Conservation (phyloP, 2,329 filamentous ascomycete genomes). For the Neonectria magnoliae region DNA sequence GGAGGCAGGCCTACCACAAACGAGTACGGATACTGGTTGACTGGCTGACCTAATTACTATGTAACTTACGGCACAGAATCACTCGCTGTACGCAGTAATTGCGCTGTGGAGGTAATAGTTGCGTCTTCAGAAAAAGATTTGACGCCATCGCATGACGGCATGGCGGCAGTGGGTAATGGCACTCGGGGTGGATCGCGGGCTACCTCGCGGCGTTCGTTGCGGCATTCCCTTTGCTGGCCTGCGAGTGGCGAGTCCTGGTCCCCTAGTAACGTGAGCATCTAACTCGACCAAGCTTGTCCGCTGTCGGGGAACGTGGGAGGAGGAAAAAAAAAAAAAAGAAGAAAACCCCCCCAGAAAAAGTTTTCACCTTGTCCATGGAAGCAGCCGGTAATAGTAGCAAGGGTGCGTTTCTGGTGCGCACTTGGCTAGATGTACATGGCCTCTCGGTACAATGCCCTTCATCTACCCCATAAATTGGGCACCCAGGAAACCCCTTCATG, state of each 20-base stretch:
- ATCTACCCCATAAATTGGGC: background rate
- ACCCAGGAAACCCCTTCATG: background rate
- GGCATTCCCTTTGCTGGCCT: background rate
- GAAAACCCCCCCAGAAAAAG: constrained; percentile 27
- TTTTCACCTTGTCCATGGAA: constrained; percentile 18
- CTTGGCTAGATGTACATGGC: background rate
- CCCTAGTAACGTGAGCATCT: background rate
- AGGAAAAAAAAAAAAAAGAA: constrained; percentile 7
- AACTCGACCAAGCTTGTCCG: constrained; percentile 11
- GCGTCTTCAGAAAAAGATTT: constrained; percentile 20
- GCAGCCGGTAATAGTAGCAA: background rate
- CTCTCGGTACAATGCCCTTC: background rate
- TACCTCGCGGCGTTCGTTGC: too few relatives aligned
- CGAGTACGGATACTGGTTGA: background rate
- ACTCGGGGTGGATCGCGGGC: background rate
- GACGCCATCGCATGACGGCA: constrained; percentile 43
- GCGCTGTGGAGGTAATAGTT: too few relatives aligned
- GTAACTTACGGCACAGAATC: too few relatives aligned
- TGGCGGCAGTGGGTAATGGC: constrained; percentile 40
- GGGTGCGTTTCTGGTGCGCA: background rate
- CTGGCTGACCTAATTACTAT: too few relatives aligned
- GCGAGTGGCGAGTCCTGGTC: constrained; percentile 14
- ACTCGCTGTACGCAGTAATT: background rate
- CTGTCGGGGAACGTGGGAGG: constrained; percentile 28
- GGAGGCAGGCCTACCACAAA: background rate